phyloP scores from a whole-genome alignment of 371 early-diverging fungal species.

The Syncephalastrum racemosum region DNA sequence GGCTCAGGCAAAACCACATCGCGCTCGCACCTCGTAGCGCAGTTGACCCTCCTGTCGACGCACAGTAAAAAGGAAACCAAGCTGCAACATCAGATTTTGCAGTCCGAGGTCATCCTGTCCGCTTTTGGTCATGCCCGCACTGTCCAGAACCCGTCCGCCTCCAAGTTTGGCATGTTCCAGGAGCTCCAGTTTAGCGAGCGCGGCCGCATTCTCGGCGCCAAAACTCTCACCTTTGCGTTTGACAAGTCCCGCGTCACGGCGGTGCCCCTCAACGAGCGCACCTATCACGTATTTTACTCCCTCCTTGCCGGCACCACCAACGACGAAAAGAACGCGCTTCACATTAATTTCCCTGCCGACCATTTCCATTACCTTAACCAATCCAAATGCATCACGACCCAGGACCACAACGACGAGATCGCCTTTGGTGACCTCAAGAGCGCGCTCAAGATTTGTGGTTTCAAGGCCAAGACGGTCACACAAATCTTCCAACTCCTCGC shows the following conservation, averaged over 20 bases:
- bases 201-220: constrained; percentile 86
- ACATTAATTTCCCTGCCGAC: constrained; percentile 42
- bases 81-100: constrained; percentile 69
- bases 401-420: constrained; percentile 49
- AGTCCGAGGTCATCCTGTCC: constrained; percentile 67
- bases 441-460: constrained; percentile 74
- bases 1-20: constrained; percentile 84
- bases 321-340: constrained; percentile 46
- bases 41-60: constrained; percentile 69
- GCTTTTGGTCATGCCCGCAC: constrained; percentile 80
- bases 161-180: constrained; percentile 77
- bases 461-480: constrained; percentile 71
- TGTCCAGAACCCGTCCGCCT: constrained; percentile 68
- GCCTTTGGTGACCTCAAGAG: constrained; percentile 68
- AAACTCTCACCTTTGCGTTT: constrained; percentile 83
- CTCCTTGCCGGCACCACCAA: constrained; percentile 61
- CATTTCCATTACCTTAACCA: constrained; percentile 39
- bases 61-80: constrained; percentile 73
- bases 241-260: constrained; percentile 78
- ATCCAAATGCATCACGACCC: constrained; percentile 27
- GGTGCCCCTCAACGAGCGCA: constrained; percentile 57
- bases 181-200: constrained; percentile 85
- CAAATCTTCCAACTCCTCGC: constrained; percentile 71
- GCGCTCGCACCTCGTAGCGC: constrained; percentile 61
- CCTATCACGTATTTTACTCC: constrained; percentile 90